Evolutionary conservation across 306 rosid species (phyloP).

Genomic region (Lathyrus aphaca): DNA sequence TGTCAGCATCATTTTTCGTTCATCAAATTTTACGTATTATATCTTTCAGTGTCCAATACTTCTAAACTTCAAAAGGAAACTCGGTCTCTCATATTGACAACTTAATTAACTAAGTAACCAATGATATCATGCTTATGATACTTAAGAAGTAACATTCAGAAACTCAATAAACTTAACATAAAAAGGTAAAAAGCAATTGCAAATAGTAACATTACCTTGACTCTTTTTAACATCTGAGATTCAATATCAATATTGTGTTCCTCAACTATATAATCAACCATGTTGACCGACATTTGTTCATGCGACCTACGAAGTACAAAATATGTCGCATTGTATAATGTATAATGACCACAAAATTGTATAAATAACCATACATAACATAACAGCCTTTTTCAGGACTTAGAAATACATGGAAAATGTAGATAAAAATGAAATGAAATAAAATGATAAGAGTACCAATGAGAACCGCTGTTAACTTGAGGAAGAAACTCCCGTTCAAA

Average conservation of each 20-base stretch:
- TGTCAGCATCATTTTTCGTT: neutral
- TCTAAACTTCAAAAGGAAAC: constrained; percentile 15
- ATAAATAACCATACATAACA: constrained; percentile 22
- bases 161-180: constrained; percentile 24
- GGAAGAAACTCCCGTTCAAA: constrained; percentile 92
- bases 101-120: constrained; percentile 18
- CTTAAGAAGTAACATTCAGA: constrained; percentile 21
- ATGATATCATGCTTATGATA: constrained; percentile 10
- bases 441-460: constrained; percentile 56
- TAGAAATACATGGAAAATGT: neutral
- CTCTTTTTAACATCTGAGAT: constrained; percentile 68
- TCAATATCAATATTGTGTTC: constrained; percentile 78
- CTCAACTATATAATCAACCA: constrained; percentile 83
- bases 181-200: constrained; percentile 29
- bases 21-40: neutral
- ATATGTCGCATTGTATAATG: constrained; percentile 10
- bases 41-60: neutral
- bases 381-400: constrained; percentile 5
- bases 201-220: constrained; percentile 55
- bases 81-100: neutral
- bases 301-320: constrained; percentile 69
- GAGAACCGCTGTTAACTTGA: constrained; percentile 54
- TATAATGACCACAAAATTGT: constrained; percentile 6
- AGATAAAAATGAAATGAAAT: constrained; percentile 32
- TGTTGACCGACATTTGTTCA: constrained; percentile 82